Percentiles rank a stretch among this genome's conserved stretches.
These are phyloP conservation scores for Aphelidium insulamus DNA, from an alignment of 371 early-diverging fungal genomes.

Conservation along the genomic window DNA sequence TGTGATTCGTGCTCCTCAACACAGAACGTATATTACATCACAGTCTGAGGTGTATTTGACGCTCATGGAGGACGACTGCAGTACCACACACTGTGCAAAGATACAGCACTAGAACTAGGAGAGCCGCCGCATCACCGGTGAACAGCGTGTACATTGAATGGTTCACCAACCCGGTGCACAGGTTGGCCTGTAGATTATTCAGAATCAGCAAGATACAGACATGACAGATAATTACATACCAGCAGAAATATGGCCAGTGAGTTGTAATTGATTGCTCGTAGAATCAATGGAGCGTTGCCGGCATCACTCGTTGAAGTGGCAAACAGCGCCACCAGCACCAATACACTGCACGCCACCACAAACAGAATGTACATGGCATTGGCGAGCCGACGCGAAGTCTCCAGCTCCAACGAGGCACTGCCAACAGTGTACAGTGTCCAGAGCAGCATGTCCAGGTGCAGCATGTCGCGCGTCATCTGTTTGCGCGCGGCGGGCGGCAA, in stretches of 20 bases:
- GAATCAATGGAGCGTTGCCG: constrained; percentile 19
- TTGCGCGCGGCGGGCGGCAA: constrained; percentile 10
- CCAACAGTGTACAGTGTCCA: constrained; percentile 21
- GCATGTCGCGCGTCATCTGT: constrained; percentile 30
- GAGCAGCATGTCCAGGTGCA: constrained; percentile 22
- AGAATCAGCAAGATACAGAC: too few relatives aligned
- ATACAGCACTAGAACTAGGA: too few relatives aligned
- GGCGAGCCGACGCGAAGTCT: constrained; percentile 8
- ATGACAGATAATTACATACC: constrained; percentile 21
- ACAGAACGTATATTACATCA: too few relatives aligned
- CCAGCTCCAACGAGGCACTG: constrained; percentile 6
- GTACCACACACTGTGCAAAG: too few relatives aligned
- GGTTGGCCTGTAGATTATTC: too few relatives aligned
- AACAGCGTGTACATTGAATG: too few relatives aligned
- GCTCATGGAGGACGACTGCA: too few relatives aligned
- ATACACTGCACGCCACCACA: neutral
- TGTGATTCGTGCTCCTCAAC: too few relatives aligned
- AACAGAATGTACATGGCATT: constrained; percentile 3
- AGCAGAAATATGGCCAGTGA: constrained; percentile 60
- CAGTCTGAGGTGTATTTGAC: too few relatives aligned
- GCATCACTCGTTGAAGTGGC: constrained; percentile 7
- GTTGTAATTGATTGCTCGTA: constrained; percentile 51
- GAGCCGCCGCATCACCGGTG: too few relatives aligned
- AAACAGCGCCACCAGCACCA: constrained; percentile 4
- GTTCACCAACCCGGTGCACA: too few relatives aligned